Percentiles rank a stretch among this genome's conserved stretches.
Evolutionary conservation across 2,329 filamentous ascomycete genomes (phyloP).

Genomic region (Aspergillus sp.): DNA sequence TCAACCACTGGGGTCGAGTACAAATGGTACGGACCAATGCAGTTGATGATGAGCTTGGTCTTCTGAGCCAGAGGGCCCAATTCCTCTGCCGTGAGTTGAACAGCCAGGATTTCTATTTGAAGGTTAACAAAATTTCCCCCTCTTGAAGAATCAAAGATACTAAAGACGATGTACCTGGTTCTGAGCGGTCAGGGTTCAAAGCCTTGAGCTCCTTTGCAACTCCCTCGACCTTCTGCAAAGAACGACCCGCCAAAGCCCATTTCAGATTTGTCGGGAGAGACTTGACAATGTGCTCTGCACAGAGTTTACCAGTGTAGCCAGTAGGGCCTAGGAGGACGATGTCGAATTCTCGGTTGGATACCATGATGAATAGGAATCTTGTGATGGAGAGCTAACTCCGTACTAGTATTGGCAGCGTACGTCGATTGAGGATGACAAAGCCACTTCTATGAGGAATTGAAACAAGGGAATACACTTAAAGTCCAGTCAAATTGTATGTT

Average conservation of each 20-base stretch:
- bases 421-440: no score
- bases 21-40: slow-evolving; percentile 59
- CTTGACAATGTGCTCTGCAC: slow-evolving; percentile 68
- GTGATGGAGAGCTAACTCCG: background rate
- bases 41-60: slow-evolving; percentile 56
- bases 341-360: slow-evolving; percentile 53
- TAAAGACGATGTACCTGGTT: slow-evolving; percentile 54
- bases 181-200: slow-evolving; percentile 63
- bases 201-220: slow-evolving; percentile 63
- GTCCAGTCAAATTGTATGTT: no score
- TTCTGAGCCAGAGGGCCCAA: slow-evolving; percentile 49
- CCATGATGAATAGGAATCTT: slow-evolving; percentile 24
- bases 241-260: slow-evolving; percentile 86
- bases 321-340: slow-evolving; percentile 63
- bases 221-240: slow-evolving; percentile 66
- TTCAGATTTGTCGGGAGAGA: slow-evolving; percentile 69
- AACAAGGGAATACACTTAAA: no score
- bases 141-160: background rate
- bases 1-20: slow-evolving; percentile 62
- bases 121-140: slow-evolving; percentile 2
- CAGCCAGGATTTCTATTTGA: slow-evolving; percentile 38
- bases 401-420: no score
- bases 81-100: slow-evolving; percentile 46
- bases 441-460: no score
- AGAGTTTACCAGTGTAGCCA: slow-evolving; percentile 79